These are phyloP conservation scores for Gymnopilus junonius DNA, from an alignment of 768 basidiomycete species.

Conservation along the genomic window DNA sequence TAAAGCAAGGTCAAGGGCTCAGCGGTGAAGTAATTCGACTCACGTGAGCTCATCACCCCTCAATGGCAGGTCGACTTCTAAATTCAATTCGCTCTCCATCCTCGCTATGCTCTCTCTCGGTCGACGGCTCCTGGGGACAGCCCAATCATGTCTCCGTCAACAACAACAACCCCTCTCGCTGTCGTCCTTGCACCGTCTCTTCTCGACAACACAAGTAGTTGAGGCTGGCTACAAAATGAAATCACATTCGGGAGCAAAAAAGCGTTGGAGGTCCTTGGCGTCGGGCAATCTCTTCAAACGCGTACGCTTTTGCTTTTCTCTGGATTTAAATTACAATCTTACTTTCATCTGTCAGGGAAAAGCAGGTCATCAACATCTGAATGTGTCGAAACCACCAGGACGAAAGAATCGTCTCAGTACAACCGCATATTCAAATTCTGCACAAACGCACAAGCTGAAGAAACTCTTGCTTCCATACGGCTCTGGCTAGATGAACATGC, in stretches of 20 bases:
- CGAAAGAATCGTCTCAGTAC: conserved; percentile 69
- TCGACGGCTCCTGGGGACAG: conserved; percentile 28
- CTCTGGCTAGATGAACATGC: conserved; percentile 8
- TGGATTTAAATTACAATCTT: neutral
- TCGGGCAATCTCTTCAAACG: conserved; percentile 74
- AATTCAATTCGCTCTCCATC: neutral
- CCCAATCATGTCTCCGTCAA: conserved; percentile 26
- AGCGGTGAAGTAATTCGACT: conserved; percentile 8
- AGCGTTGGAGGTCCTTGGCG: conserved; percentile 76
- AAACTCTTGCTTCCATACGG: conserved; percentile 74
- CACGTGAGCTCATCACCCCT: conserved; percentile 10
- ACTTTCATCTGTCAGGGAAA: conserved; percentile 49
- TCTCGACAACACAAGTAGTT: conserved; percentile 60
- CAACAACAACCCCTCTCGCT: conserved; percentile 11
- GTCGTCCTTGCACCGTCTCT: conserved; percentile 40
- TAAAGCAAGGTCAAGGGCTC: neutral
- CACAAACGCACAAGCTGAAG: conserved; percentile 71
- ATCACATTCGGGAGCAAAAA: conserved; percentile 81
- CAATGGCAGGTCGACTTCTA: neutral
- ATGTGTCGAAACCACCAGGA: conserved; percentile 65
- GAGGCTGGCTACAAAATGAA: conserved; percentile 80
- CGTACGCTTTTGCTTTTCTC: conserved; percentile 41
- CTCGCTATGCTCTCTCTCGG: conserved; percentile 27
- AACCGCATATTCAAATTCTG: conserved; percentile 65
- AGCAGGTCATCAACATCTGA: conserved; percentile 76